Evolutionary conservation across 495 filamentous ascomycete genomes (phyloP).

Genomic region (Tirmania nivea): DNA sequence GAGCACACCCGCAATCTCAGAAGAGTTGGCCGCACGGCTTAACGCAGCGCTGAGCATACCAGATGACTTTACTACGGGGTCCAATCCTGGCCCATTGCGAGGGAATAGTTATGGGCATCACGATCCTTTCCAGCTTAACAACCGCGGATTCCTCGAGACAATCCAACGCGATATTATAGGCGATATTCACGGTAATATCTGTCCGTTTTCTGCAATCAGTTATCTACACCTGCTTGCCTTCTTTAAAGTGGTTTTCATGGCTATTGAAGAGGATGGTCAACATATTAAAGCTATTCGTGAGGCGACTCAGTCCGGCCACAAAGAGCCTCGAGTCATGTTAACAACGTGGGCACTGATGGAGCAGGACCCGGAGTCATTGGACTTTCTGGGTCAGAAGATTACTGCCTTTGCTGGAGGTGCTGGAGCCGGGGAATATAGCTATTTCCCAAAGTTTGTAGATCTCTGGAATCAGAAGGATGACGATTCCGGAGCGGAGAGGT

Average conservation of each 20-base stretch:
- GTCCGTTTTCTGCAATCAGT: not conserved
- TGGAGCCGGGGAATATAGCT: not conserved
- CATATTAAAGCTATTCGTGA: not conserved
- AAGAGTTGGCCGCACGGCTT: not conserved
- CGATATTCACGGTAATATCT: not conserved
- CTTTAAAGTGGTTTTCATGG: not conserved
- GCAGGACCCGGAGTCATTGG: not conserved
- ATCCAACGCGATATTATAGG: not conserved
- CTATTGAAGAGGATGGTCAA: not conserved
- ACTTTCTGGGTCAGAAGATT: not conserved
- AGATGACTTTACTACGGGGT: not conserved
- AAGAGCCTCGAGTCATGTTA: not conserved
- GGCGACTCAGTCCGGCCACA: not conserved
- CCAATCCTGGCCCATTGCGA: too few species aligned
- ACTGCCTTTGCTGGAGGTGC: slow-evolving; percentile 1
- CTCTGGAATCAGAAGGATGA: not conserved
- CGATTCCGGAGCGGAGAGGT: too few species aligned
- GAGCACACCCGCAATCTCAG: not conserved
- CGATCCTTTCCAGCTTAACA: not conserved
- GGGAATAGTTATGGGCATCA: not conserved
- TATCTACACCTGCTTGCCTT: not conserved
- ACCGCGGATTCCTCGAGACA: not conserved
- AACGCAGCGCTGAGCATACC: not conserved
- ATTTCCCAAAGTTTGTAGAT: not conserved
- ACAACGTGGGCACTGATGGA: not conserved